Percentiles rank a stretch among this genome's conserved stretches.
Conservation (phyloP, 495 filamentous ascomycete genomes). For the Penicillium salamii region DNA sequence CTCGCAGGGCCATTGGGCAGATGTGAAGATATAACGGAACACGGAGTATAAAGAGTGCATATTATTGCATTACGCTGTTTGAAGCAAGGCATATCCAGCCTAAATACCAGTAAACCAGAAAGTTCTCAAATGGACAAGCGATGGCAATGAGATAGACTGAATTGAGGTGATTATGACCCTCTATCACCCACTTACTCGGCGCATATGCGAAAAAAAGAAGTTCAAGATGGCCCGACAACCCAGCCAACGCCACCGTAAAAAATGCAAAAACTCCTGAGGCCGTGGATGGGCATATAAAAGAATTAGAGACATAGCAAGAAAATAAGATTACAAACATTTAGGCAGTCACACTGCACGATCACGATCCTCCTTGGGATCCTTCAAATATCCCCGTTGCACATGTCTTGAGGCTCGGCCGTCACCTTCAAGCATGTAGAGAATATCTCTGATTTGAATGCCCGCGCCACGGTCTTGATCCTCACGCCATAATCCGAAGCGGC, state of each 20-base stretch:
- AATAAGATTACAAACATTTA: slow-evolving; percentile 19
- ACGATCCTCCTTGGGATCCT: slow-evolving; percentile 44
- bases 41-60: neutral
- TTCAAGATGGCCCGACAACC: slow-evolving; percentile 9
- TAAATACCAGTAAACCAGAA: too few species aligned
- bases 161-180: neutral
- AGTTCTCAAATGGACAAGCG: too few species aligned
- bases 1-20: slow-evolving; percentile 7
- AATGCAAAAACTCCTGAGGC: slow-evolving; percentile 18
- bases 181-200: slow-evolving; percentile 1
- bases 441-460: slow-evolving; percentile 48
- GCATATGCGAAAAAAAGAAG: slow-evolving; percentile 1
- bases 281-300: slow-evolving; percentile 1
- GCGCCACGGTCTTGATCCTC: slow-evolving; percentile 47
- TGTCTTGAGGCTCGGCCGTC: slow-evolving; percentile 46
- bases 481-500: slow-evolving; percentile 44
- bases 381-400: slow-evolving; percentile 45
- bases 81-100: too few species aligned
- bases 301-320: slow-evolving; percentile 16
- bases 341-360: slow-evolving; percentile 24
- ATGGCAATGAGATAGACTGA: neutral
- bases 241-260: slow-evolving; percentile 20
- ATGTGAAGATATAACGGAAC: neutral
- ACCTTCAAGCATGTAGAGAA: slow-evolving; percentile 49
- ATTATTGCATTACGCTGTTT: neutral